phyloP scores from a whole-genome alignment of 1,139 yeast genomes.

The Saccharomyces hybrid region DNA sequence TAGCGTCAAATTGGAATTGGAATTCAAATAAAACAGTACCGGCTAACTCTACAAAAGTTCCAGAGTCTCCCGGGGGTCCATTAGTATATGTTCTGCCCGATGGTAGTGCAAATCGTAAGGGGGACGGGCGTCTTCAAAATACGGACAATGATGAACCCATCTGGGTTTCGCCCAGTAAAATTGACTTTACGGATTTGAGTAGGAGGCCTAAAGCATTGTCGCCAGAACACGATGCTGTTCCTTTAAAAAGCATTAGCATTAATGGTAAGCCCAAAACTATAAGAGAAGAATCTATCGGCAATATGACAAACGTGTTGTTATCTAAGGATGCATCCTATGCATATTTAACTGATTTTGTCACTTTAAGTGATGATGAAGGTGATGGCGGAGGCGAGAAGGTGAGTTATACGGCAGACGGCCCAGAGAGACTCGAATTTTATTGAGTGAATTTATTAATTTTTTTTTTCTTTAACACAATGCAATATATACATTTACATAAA shows the following conservation, averaged over 20 bases:
- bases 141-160: conserved; percentile 25
- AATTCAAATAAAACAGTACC: not conserved
- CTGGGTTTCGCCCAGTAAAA: conserved; percentile 32
- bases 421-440: not conserved
- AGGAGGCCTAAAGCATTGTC: conserved; percentile 4
- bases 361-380: not conserved
- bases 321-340: conserved; percentile 24
- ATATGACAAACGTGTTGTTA: conserved; percentile 2
- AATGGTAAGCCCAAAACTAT: not conserved
- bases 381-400: not conserved
- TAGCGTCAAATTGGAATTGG: not conserved
- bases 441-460: not conserved
- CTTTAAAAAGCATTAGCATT: not conserved
- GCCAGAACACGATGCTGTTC: not conserved
- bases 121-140: not conserved
- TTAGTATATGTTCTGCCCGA: conserved; percentile 9
- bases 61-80: conserved; percentile 7
- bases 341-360: conserved; percentile 23
- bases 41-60: not conserved
- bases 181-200: conserved; percentile 21
- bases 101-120: not conserved
- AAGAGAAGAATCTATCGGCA: conserved; percentile 1
- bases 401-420: not conserved
- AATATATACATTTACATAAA: not conserved
- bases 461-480: not conserved